Percentiles rank a stretch among this genome's conserved stretches.
phyloP scores from a whole-genome alignment of 2,329 filamentous ascomycete species.

The Exophiala lecanii-corni region DNA sequence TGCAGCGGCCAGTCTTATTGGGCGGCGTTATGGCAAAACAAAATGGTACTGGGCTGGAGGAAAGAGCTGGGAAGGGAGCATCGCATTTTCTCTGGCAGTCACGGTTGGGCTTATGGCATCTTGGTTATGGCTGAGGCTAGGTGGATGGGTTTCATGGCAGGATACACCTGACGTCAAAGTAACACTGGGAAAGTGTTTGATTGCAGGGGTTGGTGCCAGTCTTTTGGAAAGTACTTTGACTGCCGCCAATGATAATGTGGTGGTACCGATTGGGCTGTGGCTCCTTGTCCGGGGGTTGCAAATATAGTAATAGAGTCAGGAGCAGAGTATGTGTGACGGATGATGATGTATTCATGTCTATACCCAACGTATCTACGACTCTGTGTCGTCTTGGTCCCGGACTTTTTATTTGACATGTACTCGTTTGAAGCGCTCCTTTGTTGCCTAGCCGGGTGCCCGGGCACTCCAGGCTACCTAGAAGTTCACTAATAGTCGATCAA shows the following conservation, averaged over 20 bases:
- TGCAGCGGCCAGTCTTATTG: constrained; percentile 85
- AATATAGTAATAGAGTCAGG: constrained; percentile 12
- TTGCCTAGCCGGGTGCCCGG: no score
- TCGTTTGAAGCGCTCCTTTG: no score
- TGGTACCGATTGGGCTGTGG: constrained; percentile 92
- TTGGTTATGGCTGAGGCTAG: constrained; percentile 68
- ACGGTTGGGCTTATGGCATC: constrained; percentile 66
- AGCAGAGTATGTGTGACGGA: no score
- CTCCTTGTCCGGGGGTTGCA: constrained; percentile 73
- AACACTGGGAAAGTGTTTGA: constrained; percentile 54
- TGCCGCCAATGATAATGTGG: constrained; percentile 96
- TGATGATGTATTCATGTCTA: no score
- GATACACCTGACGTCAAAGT: constrained; percentile 17
- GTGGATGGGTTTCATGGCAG: constrained; percentile 56
- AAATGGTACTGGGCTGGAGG: constrained; percentile 98
- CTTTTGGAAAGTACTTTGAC: constrained; percentile 93
- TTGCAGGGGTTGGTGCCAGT: constrained; percentile 76
- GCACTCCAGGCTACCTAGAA: no score
- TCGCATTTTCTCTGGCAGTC: constrained; percentile 79
- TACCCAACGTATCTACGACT: no score
- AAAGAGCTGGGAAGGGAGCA: constrained; percentile 83
- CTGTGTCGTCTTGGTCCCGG: no score
- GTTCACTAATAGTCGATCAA: no score
- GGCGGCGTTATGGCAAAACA: constrained; percentile 73
- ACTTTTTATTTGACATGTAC: no score